Conservation (phyloP, 2,329 filamentous ascomycete genomes). For the Microdochium bolleyi region DNA sequence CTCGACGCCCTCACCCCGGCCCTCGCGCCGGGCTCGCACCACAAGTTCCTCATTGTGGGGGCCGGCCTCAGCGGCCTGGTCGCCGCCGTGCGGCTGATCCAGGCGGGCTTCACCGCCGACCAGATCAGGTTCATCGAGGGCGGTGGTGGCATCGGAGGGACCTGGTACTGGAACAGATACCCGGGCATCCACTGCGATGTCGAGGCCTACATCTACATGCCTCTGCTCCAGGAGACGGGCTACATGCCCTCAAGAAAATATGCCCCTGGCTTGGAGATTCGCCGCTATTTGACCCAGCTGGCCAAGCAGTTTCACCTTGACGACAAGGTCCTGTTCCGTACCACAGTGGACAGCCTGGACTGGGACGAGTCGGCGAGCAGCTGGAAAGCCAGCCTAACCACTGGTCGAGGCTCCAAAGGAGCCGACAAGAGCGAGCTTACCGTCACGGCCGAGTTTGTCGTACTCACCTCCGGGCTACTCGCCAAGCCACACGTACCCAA, state of each 20-base stretch:
- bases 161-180: slow-evolving; percentile 45
- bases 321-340: slow-evolving; percentile 36
- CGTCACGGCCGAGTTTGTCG: slow-evolving; percentile 29
- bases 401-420: slow-evolving; percentile 13
- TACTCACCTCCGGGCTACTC: slow-evolving; percentile 29
- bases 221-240: slow-evolving; percentile 50
- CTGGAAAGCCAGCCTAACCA: slow-evolving; percentile 17
- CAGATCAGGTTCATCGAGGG: slow-evolving; percentile 33
- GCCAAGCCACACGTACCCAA: slow-evolving; percentile 32
- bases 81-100: slow-evolving; percentile 20
- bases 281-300: slow-evolving; percentile 34
- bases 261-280: slow-evolving; percentile 27
- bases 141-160: slow-evolving; percentile 37
- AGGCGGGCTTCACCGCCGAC: slow-evolving; percentile 22
- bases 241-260: slow-evolving; percentile 46
- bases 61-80: slow-evolving; percentile 16
- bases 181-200: slow-evolving; percentile 47
- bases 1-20: slow-evolving; percentile 14
- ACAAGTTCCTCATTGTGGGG: slow-evolving; percentile 19
- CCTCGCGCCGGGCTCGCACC: slow-evolving; percentile 11
- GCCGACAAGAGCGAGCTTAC: slow-evolving; percentile 16
- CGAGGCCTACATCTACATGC: slow-evolving; percentile 53
- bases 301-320: slow-evolving; percentile 33
- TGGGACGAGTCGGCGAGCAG: slow-evolving; percentile 34
- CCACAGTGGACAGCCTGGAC: slow-evolving; percentile 27